A percentile compares a stretch with the other conserved stretches of the same genome.
These are phyloP conservation scores for Ananas comosus DNA, from an alignment of 176 grass and related monocot genomes.

Conservation along the genomic window DNA sequence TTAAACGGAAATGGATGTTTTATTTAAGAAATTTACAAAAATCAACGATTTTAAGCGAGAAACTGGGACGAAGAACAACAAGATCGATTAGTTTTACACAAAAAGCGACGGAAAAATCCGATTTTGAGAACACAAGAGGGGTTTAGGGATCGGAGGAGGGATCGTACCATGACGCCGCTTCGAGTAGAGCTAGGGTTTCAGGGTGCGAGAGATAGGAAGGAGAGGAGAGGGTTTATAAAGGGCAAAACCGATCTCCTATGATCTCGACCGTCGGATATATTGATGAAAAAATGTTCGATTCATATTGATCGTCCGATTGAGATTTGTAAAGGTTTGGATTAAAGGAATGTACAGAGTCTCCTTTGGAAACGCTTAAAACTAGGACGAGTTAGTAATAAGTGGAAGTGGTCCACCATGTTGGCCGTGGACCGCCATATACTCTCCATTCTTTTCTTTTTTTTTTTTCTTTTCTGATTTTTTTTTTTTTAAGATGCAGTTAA, in stretches of 20 bases:
- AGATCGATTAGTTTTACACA: neutral
- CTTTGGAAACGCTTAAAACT: too few species aligned
- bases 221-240: neutral
- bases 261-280: neutral
- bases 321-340: too few species aligned
- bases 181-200: neutral
- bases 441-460: too few species aligned
- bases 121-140: neutral
- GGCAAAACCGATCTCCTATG: neutral
- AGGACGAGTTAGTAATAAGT: too few species aligned
- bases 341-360: too few species aligned
- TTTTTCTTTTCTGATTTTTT: too few species aligned
- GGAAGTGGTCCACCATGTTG: too few species aligned
- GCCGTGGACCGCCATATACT: too few species aligned
- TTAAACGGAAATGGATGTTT: too few species aligned
- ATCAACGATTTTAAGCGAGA: neutral
- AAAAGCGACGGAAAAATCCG: neutral
- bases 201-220: neutral
- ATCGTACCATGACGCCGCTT: neutral
- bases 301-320: neutral
- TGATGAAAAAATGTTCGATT: neutral
- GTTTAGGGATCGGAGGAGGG: neutral
- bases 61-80: neutral
- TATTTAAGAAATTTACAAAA: neutral
- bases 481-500: too few species aligned